Base-by-base conservation (phyloP, 768 basidiomycete species). In the Strobilomyces echinocephalus region DNA sequence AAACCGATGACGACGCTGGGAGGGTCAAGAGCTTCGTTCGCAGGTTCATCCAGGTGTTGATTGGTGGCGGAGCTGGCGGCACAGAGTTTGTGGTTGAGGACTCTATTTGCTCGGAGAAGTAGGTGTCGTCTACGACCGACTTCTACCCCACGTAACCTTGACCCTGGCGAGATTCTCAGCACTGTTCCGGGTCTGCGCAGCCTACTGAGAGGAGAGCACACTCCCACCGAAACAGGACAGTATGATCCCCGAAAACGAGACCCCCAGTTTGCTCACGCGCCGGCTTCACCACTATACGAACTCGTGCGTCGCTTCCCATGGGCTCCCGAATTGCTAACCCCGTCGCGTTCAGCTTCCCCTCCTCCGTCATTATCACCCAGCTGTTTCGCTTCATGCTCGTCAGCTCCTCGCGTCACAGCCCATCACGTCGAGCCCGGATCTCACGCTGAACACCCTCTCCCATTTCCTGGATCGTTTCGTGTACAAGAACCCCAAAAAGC, bases 381-480 rank as follows among this genome's bases (percentile, higher is more conserved):
- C 95, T 0, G 76, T 98, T 36, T 82, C 90, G 0, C 81, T 95
- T 1, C 91, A 94, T 61, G 88, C 93, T 0, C 80, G 79, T 8
- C 91, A 97, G 65, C 80, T 99, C 10, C 79, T 97, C 46, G 64
- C 74, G 1, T 80, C 78, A 8, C 77, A 85, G 45, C 85, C 87
- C 0, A 73, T 97, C 11, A 91, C 91, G 0, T 87, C 89, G 10
- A 86, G 82, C 9, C 80, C 91, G 0, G 95, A 98, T 64, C 86
- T 99, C 45, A 85, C 90, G 10, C 84, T 93, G 52, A 94, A 97
- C 73, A 95, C 94, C 1, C 81, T 97, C 21, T 86, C 90, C 1
- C 91, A 94, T 63, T 97, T 99, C 81, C 80, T 98, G 38, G 97
- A 98, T 66, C 83, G 95, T 3, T 97, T 98, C 73, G 91, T 97